A percentile compares a stretch with the other conserved stretches of the same genome.
Evolutionary conservation across 2,329 filamentous ascomycete species (phyloP).

Genomic region (Epicoccum nigrum): DNA sequence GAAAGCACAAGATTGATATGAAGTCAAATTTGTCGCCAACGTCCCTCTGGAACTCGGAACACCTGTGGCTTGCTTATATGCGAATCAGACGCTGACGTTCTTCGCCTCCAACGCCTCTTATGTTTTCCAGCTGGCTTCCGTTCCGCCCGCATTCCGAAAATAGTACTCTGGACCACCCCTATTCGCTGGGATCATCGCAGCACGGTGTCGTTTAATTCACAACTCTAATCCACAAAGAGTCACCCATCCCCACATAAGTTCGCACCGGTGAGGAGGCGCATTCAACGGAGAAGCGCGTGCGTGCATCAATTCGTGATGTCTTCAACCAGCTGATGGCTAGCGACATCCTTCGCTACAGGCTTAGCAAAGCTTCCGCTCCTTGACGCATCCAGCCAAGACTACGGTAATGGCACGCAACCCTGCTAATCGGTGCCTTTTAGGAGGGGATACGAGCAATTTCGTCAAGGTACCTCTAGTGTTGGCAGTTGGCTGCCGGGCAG

Average conservation of each 20-base stretch:
- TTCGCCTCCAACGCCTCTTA: background rate
- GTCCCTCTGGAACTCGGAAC: background rate
- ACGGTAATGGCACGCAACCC: background rate
- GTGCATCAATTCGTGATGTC: background rate
- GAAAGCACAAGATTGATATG: too few relatives aligned
- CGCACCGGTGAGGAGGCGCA: background rate
- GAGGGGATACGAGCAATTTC: slow-evolving; percentile 3
- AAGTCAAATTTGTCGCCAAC: too few relatives aligned
- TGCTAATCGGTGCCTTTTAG: background rate
- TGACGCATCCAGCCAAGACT: background rate
- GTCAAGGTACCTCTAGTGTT: slow-evolving; percentile 10
- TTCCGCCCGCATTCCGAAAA: slow-evolving; percentile 12
- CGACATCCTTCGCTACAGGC: slow-evolving; percentile 1
- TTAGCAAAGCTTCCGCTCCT: slow-evolving; percentile 7
- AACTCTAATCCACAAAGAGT: slow-evolving; percentile 9
- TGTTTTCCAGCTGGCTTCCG: background rate
- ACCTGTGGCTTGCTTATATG: slow-evolving; percentile 3
- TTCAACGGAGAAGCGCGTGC: background rate
- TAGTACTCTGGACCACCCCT: slow-evolving; percentile 2
- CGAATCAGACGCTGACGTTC: slow-evolving; percentile 6
- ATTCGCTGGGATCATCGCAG: slow-evolving; percentile 4
- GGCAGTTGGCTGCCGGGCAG: background rate
- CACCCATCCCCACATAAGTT: slow-evolving; percentile 5
- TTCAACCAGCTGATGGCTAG: background rate
- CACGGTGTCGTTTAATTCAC: slow-evolving; percentile 1